Conservation (phyloP, 2,329 filamentous ascomycete species). For the Clonostachys sp. region DNA sequence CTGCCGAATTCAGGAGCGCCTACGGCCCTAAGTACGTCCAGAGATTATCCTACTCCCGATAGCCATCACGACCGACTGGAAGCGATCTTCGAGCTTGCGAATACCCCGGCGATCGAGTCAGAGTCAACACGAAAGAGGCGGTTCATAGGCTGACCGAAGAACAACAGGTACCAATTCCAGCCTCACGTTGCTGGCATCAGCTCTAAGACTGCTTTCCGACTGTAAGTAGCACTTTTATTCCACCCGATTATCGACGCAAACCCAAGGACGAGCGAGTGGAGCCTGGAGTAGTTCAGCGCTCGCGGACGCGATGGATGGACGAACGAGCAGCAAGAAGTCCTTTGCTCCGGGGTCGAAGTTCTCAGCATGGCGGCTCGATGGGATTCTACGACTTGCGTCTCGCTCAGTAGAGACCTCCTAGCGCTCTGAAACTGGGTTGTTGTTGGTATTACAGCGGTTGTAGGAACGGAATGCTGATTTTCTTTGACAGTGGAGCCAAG, state of each 20-base stretch:
- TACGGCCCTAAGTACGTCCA: conserved; percentile 60
- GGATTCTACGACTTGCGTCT: too few relatives aligned
- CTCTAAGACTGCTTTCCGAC: conserved; percentile 33
- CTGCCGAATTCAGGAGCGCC: conserved; percentile 52
- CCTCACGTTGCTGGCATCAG: conserved; percentile 51
- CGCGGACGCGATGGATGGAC: too few relatives aligned
- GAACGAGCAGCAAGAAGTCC: too few relatives aligned
- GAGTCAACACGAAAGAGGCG: too few relatives aligned
- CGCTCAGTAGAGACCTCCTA: too few relatives aligned
- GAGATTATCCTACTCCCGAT: background rate
- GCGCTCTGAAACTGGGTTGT: too few relatives aligned
- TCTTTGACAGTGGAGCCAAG: conserved; percentile 39
- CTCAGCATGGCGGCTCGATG: too few relatives aligned
- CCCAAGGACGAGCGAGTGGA: too few relatives aligned
- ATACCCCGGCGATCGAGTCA: too few relatives aligned
- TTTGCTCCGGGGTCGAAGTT: too few relatives aligned
- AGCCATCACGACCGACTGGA: background rate
- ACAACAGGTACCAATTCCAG: conserved; percentile 53
- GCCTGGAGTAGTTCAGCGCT: too few relatives aligned
- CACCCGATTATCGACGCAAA: too few relatives aligned
- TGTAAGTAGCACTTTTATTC: conserved; percentile 38
- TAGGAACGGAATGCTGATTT: conserved; percentile 5
- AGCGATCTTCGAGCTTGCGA: background rate
- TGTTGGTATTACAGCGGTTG: background rate
- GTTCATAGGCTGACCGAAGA: conserved; percentile 16